Evolutionary conservation across 2,329 filamentous ascomycete genomes (phyloP).

Genomic region (Pseudocercospora pini-densiflorae): DNA sequence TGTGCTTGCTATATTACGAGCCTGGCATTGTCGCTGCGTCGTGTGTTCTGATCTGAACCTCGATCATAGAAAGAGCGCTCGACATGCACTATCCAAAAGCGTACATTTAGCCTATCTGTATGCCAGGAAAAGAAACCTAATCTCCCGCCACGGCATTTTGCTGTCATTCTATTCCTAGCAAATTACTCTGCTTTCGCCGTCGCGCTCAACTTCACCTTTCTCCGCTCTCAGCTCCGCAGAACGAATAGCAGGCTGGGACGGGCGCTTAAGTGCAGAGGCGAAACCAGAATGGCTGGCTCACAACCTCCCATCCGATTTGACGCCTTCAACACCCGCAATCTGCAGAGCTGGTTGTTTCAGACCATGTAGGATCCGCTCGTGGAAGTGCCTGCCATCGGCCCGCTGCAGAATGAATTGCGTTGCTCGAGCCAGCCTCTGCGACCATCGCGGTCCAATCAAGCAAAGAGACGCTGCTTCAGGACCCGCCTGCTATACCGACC

Average conservation of each 20-base stretch:
- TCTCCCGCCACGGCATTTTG: neutral
- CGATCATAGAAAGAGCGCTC: too few relatives aligned
- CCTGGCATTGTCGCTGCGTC: too few relatives aligned
- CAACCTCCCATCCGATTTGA: neutral
- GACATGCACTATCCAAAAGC: neutral
- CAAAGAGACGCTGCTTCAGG: neutral
- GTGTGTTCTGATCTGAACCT: too few relatives aligned
- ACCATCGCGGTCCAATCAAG: neutral
- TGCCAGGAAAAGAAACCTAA: constrained; percentile 20
- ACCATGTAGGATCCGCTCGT: constrained; percentile 7
- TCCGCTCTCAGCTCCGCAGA: constrained; percentile 17
- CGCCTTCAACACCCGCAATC: constrained; percentile 15
- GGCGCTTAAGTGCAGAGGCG: constrained; percentile 25
- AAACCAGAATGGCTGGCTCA: constrained; percentile 24
- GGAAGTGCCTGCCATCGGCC: constrained; percentile 18
- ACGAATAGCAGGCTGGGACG: constrained; percentile 19
- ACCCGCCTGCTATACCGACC: neutral
- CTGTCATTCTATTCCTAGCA: constrained; percentile 23
- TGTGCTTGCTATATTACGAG: too few relatives aligned
- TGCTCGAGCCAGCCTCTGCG: constrained; percentile 4
- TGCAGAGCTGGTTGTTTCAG: constrained; percentile 25
- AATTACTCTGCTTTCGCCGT: constrained; percentile 19
- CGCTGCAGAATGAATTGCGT: constrained; percentile 22
- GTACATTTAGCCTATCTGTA: constrained; percentile 1
- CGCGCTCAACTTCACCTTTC: neutral